phyloP scores from a whole-genome alignment of 345 rosid species.

The Hibiscus mutabilis region DNA sequence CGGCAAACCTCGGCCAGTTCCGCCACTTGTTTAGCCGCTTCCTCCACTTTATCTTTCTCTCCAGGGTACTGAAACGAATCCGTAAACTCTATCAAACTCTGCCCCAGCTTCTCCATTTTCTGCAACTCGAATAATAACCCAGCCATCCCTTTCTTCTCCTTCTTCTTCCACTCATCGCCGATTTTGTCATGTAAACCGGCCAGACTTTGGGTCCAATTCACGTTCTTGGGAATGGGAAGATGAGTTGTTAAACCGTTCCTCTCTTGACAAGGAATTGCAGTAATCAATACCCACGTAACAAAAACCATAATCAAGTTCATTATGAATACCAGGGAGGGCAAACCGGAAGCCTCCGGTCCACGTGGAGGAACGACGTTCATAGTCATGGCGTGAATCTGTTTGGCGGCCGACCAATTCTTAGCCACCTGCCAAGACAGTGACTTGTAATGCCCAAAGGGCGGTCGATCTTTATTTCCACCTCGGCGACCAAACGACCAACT shows the following conservation, averaged over 20 bases:
- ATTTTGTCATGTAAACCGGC: neutral
- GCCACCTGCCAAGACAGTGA: neutral
- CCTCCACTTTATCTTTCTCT: neutral
- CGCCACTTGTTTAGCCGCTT: neutral
- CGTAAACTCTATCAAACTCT: neutral
- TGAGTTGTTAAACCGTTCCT: neutral
- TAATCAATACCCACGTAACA: neutral
- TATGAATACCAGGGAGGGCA: neutral
- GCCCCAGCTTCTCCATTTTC: neutral
- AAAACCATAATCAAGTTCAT: neutral
- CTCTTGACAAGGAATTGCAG: neutral
- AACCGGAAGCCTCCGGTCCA: neutral
- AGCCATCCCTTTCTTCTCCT: neutral
- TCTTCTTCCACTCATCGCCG: neutral
- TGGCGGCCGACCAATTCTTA: neutral
- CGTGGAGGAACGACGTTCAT: neutral
- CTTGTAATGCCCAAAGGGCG: neutral
- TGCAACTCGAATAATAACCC: neutral
- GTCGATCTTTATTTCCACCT: neutral
- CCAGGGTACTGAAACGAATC: neutral
- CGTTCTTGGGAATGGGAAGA: neutral
- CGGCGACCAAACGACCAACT: neutral
- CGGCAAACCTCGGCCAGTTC: neutral
- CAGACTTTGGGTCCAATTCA: neutral
- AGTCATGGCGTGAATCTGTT: neutral